phyloP scores from a whole-genome alignment of 495 filamentous ascomycete species.

The Podospora comata region DNA sequence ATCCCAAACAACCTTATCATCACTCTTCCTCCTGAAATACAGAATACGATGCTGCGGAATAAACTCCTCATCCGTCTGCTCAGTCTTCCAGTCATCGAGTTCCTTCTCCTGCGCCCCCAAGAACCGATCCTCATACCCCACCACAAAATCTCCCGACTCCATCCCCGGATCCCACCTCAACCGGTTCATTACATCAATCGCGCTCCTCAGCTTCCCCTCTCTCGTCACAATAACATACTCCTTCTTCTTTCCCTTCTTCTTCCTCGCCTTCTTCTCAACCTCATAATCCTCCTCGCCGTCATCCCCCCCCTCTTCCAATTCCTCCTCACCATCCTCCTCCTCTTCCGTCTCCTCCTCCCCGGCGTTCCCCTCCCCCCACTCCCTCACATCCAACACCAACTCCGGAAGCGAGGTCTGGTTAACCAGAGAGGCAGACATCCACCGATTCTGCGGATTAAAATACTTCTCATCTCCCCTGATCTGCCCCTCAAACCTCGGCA shows the following conservation, averaged over 20 bases:
- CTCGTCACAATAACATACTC: constrained; percentile 14
- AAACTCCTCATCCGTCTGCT: constrained; percentile 79
- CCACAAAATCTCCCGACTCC: constrained; percentile 60
- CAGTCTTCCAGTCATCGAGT: constrained; percentile 66
- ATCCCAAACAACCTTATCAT: constrained; percentile 59
- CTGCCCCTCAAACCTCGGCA: constrained; percentile 48
- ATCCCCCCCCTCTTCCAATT: constrained; percentile 30
- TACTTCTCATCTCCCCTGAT: constrained; percentile 46
- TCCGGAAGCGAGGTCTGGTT: constrained; percentile 36
- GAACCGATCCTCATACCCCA: constrained; percentile 77
- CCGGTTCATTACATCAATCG: constrained; percentile 66
- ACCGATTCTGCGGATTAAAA: constrained; percentile 47
- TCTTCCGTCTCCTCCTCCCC: constrained; percentile 39
- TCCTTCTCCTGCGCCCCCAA: constrained; percentile 60
- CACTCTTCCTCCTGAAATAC: constrained; percentile 62
- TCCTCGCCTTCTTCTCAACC: not conserved
- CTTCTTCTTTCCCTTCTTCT: constrained; percentile 6
- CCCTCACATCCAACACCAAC: constrained; percentile 43
- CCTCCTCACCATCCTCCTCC: constrained; percentile 31
- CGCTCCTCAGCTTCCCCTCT: constrained; percentile 37
- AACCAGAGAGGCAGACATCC: constrained; percentile 45
- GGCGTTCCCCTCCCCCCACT: constrained; percentile 45
- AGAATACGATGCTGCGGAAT: constrained; percentile 78
- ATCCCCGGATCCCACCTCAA: constrained; percentile 66
- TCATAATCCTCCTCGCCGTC: not conserved